Evolutionary conservation across 2,329 filamentous ascomycete species (phyloP).

Genomic region (Colletotrichum sp.): DNA sequence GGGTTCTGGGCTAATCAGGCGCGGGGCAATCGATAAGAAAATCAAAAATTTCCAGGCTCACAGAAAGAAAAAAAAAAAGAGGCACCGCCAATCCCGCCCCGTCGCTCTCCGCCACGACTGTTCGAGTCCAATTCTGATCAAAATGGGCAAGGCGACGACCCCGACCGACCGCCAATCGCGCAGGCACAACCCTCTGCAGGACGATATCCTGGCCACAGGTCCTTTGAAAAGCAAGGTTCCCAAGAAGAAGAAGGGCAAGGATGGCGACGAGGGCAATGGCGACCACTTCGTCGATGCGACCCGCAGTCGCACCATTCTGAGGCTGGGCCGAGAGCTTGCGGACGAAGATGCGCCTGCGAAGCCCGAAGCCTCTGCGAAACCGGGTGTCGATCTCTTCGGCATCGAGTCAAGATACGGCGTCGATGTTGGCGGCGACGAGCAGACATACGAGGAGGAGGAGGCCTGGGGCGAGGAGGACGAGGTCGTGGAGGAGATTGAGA

Average conservation of each 20-base stretch:
- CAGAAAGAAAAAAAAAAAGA: constrained; percentile 1
- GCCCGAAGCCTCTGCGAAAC: constrained; percentile 43
- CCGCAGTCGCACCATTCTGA: constrained; percentile 85
- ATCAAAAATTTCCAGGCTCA: constrained; percentile 23
- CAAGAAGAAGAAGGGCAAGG: constrained; percentile 73
- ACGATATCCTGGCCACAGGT: constrained; percentile 78
- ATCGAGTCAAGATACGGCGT: constrained; percentile 78
- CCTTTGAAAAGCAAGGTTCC: constrained; percentile 76
- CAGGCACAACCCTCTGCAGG: constrained; percentile 89
- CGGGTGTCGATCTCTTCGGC: constrained; percentile 68
- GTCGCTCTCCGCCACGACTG: constrained; percentile 8
- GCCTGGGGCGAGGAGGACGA: constrained; percentile 84
- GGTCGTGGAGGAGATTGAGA: constrained; percentile 73
- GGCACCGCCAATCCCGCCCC: constrained; percentile 1
- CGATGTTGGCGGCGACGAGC: constrained; percentile 53
- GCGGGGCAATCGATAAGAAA: constrained; percentile 39
- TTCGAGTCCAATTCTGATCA: constrained; percentile 23
- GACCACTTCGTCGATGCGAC: constrained; percentile 85
- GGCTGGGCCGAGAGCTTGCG: constrained; percentile 85
- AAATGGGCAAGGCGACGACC: constrained; percentile 81
- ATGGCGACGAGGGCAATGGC: constrained; percentile 63
- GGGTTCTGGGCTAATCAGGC: constrained; percentile 21
- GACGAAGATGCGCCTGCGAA: constrained; percentile 71
- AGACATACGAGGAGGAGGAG: constrained; percentile 60
- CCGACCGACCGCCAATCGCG: constrained; percentile 64